Conservation (phyloP, 352 stramenopile genomes). For the Elongisporangium anandrum region DNA sequence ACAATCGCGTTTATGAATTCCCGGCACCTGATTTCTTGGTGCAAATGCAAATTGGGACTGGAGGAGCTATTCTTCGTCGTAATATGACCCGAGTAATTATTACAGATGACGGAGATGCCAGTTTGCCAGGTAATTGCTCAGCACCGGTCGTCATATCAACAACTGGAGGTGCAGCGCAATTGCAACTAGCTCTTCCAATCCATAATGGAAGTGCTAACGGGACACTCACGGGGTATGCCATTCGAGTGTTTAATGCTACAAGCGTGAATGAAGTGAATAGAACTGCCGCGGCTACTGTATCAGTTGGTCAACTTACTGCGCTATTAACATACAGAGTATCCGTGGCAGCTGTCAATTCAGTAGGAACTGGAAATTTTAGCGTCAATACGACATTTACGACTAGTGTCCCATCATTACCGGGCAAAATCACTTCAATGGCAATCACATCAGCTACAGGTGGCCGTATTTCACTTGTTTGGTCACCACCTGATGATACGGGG, state of each 20-base stretch:
- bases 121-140: conserved; percentile 21
- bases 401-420: conserved; percentile 25
- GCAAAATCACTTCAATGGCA: conserved; percentile 12
- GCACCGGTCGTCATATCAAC: conserved; percentile 12
- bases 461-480: conserved; percentile 34
- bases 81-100: conserved; percentile 31
- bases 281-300: not conserved
- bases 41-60: conserved; percentile 17
- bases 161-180: conserved; percentile 38
- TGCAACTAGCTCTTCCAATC: conserved; percentile 19
- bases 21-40: conserved; percentile 49
- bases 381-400: conserved; percentile 31
- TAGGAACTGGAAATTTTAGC: conserved; percentile 32
- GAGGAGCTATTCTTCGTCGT: conserved; percentile 16
- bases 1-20: conserved; percentile 48
- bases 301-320: conserved; percentile 26
- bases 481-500: conserved; percentile 36
- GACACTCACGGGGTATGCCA: conserved; percentile 22
- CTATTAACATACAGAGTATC: conserved; percentile 32
- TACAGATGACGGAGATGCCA: conserved; percentile 48
- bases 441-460: conserved; percentile 28
- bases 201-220: conserved; percentile 52
- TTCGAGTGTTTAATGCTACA: conserved; percentile 21
- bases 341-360: conserved; percentile 28
- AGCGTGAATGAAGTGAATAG: conserved; percentile 12